phyloP scores from a whole-genome alignment of 257 asterid species.

The Primulina huaijiensis region DNA sequence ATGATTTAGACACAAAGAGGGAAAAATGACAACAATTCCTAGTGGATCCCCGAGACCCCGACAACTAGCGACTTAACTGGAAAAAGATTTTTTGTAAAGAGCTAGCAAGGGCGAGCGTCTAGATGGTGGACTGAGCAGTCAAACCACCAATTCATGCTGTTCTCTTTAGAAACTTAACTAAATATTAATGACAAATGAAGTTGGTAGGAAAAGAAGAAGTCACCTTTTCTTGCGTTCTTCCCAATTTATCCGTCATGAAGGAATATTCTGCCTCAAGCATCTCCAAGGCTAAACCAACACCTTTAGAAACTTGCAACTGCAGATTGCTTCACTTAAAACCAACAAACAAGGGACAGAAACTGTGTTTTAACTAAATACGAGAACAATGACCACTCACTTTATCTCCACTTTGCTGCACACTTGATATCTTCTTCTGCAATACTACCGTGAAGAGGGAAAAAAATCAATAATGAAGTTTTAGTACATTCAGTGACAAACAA shows the following conservation, averaged over 20 bases:
- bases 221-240: constrained; percentile 78
- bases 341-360: constrained; percentile 21
- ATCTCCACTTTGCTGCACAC: constrained; percentile 42
- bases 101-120: background rate
- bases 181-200: background rate
- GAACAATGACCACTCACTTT: constrained; percentile 50
- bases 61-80: no score
- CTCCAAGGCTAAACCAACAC: constrained; percentile 71
- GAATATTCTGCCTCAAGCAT: constrained; percentile 86
- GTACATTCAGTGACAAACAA: constrained; percentile 17
- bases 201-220: background rate
- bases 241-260: constrained; percentile 68
- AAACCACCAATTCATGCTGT: background rate
- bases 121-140: background rate
- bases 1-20: background rate
- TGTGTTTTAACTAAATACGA: constrained; percentile 22
- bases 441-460: constrained; percentile 42
- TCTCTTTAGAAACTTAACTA: background rate
- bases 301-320: constrained; percentile 68
- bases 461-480: constrained; percentile 13
- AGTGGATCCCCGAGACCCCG: no score
- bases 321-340: constrained; percentile 26
- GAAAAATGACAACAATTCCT: background rate
- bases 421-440: constrained; percentile 62
- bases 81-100: no score